Conservation (phyloP, 768 basidiomycete genomes). For the Auricularia sp. region DNA sequence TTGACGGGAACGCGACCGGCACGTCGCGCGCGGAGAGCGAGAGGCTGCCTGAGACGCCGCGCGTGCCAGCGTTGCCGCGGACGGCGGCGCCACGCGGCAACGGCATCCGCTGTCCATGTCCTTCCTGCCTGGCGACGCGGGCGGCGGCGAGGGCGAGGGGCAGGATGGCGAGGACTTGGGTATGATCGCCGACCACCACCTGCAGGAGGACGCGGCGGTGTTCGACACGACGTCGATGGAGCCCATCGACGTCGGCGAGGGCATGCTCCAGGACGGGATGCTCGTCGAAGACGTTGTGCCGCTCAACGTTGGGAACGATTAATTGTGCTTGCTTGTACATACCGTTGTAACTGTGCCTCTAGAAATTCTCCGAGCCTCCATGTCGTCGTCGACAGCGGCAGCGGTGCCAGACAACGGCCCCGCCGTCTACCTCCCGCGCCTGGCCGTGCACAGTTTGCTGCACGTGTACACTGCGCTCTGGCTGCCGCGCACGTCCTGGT, state of each 20-base stretch:
- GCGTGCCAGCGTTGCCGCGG: conserved; percentile 34
- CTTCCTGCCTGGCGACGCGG: conserved; percentile 29
- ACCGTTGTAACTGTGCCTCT: neutral
- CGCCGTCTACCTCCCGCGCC: conserved; percentile 35
- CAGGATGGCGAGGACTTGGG: neutral
- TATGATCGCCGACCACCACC: neutral
- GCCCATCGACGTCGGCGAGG: neutral
- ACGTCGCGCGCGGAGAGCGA: conserved; percentile 30
- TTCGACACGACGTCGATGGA: neutral
- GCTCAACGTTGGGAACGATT: neutral
- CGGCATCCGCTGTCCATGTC: conserved; percentile 53
- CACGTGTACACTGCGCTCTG: conserved; percentile 57
- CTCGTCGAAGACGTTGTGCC: conserved; percentile 1
- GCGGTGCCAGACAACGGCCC: neutral
- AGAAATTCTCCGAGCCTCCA: no score
- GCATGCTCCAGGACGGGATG: neutral
- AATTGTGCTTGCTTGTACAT: neutral
- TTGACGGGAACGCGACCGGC: conserved; percentile 45
- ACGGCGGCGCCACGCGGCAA: conserved; percentile 62
- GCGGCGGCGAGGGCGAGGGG: conserved; percentile 13
- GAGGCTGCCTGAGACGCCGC: conserved; percentile 20
- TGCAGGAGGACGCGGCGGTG: neutral
- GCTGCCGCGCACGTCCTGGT: conserved; percentile 51
- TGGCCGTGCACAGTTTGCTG: conserved; percentile 58
- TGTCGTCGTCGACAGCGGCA: neutral